phyloP scores from a whole-genome alignment of 2,329 filamentous ascomycete genomes.

The Colletotrichum orbiculare region DNA sequence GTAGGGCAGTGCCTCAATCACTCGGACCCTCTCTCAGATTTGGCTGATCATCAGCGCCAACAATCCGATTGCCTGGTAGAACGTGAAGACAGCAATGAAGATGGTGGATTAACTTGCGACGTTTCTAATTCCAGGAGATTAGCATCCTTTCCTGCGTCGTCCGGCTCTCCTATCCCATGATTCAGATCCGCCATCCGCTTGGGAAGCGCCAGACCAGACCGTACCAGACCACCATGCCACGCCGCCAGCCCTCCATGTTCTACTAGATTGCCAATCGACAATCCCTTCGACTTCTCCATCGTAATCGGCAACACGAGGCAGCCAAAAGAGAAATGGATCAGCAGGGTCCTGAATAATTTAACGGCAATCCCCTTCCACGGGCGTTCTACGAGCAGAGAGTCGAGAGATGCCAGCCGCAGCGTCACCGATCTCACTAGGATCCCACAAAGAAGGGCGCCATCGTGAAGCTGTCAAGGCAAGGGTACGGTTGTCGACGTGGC shows the following conservation, averaged over 20 bases:
- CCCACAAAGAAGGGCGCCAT: constrained; percentile 1
- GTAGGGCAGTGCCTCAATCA: background rate
- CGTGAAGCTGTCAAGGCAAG: constrained; percentile 31
- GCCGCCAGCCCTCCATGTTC: too few relatives aligned
- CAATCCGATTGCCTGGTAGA: background rate
- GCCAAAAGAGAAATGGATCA: background rate
- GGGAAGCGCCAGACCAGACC: background rate
- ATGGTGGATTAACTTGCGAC: constrained; percentile 15
- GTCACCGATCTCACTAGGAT: constrained; percentile 28
- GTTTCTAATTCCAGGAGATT: constrained; percentile 17
- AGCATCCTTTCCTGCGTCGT: constrained; percentile 9
- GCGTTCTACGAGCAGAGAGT: constrained; percentile 2
- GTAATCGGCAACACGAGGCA: background rate
- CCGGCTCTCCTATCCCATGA: constrained; percentile 3
- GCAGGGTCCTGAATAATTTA: constrained; percentile 6
- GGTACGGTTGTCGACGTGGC: constrained; percentile 34
- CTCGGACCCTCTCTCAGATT: constrained; percentile 26
- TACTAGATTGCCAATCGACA: too few relatives aligned
- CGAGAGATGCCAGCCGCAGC: background rate
- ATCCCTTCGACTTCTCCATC: too few relatives aligned
- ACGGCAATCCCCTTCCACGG: background rate
- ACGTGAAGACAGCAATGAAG: background rate
- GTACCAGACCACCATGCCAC: too few relatives aligned
- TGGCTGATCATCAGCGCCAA: constrained; percentile 25
- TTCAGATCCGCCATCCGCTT: constrained; percentile 3